Conservation (phyloP, 805 yeast species). For the Ogataea dorogensis region DNA sequence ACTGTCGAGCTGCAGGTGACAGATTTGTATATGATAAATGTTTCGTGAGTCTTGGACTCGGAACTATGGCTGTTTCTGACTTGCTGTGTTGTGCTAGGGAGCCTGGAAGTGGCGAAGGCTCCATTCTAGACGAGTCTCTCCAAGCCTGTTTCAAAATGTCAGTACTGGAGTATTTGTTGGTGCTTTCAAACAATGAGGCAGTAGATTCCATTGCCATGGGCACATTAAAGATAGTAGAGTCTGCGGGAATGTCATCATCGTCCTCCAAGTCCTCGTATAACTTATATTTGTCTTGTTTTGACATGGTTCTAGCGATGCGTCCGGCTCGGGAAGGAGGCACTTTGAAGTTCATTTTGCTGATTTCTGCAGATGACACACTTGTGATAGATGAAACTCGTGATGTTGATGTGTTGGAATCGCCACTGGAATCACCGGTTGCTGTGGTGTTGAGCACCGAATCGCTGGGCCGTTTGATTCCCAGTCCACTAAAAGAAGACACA, state of each 20-base stretch:
- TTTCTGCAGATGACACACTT: conserved; percentile 24
- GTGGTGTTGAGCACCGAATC: conserved; percentile 20
- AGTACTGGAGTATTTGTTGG: conserved; percentile 18
- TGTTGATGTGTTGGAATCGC: conserved; percentile 13
- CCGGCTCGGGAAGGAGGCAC: conserved; percentile 6
- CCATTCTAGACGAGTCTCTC: conserved; percentile 32
- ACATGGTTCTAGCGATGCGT: conserved; percentile 14
- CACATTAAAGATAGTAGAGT: conserved; percentile 48
- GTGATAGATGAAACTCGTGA: conserved; percentile 28
- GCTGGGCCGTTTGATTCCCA: conserved; percentile 32
- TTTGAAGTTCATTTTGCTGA: conserved; percentile 11
- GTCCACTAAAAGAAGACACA: conserved; percentile 14
- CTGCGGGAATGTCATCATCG: conserved; percentile 40
- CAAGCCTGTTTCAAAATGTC: conserved; percentile 28
- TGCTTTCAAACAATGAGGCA: conserved; percentile 28
- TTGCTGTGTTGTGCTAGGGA: conserved; percentile 11
- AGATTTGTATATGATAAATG: conserved; percentile 29
- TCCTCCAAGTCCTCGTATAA: conserved; percentile 31
- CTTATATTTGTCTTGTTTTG: conserved; percentile 29
- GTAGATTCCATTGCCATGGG: conserved; percentile 45
- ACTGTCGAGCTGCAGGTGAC: conserved; percentile 38
- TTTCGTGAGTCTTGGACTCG: conserved; percentile 27
- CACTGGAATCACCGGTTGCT: conserved; percentile 8
- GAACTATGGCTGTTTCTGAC: conserved; percentile 11
- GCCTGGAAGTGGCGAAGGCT: conserved; percentile 54